Percentiles rank a stretch among this genome's conserved stretches.
Conservation (phyloP, 345 rosid species). For the Mangifera indica region DNA sequence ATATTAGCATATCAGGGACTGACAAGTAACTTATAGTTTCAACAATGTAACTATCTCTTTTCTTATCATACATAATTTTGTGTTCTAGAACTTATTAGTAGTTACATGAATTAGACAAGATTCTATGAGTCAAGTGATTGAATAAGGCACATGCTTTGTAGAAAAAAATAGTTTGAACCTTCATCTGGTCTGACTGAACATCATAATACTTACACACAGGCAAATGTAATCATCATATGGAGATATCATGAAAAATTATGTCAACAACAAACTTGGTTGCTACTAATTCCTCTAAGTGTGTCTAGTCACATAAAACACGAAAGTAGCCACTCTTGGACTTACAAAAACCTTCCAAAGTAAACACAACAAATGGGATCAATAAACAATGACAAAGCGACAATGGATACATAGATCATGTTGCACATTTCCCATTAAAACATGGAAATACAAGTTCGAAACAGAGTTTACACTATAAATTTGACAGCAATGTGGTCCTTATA, state of each 20-base stretch:
- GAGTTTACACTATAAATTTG: not conserved
- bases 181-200: not conserved
- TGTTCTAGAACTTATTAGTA: not conserved
- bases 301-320: not conserved
- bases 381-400: not conserved
- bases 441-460: not conserved
- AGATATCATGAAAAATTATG: not conserved
- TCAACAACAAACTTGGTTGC: not conserved
- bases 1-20: conserved; percentile 13
- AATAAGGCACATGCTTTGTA: not conserved
- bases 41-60: conserved; percentile 12
- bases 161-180: not conserved
- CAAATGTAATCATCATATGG: too few species aligned
- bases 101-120: not conserved
- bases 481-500: not conserved
- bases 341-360: not conserved
- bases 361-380: not conserved
- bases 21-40: not conserved
- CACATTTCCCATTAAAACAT: not conserved
- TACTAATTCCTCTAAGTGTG: not conserved
- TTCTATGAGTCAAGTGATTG: not conserved
- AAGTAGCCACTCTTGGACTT: not conserved
- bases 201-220: not conserved
- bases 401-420: not conserved
- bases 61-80: not conserved